Percentiles rank a stretch among this genome's conserved stretches.
Evolutionary conservation across 805 yeast species (phyloP).

Genomic region (Vanderwaltozyma tropicalis): DNA sequence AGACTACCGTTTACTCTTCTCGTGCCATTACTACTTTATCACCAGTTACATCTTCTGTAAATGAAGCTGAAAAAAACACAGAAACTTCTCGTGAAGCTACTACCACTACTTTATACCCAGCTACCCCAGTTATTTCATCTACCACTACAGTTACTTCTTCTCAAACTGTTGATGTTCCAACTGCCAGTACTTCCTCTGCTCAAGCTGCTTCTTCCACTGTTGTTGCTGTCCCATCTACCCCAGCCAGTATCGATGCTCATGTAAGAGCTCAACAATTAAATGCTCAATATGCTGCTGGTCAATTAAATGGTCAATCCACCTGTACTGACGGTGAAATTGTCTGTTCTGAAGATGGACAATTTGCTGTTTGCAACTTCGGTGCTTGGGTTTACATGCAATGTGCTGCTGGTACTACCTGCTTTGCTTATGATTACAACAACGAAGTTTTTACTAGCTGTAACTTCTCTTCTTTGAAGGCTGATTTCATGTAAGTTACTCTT

Average conservation of each 20-base stretch:
- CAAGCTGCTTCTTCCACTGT: conserved; percentile 3
- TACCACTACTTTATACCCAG: conserved; percentile 3
- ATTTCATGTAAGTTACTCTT: conserved; percentile 21
- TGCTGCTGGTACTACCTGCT: conserved; percentile 55
- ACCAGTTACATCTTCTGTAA: conserved; percentile 2
- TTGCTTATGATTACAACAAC: conserved; percentile 36
- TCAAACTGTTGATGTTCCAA: neutral
- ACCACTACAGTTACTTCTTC: neutral
- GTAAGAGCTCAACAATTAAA: conserved; percentile 37
- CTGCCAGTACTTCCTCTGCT: conserved; percentile 2
- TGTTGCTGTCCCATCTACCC: conserved; percentile 5
- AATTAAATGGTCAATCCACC: conserved; percentile 33
- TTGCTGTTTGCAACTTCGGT: conserved; percentile 48
- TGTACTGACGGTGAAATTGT: conserved; percentile 43
- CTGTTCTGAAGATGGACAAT: conserved; percentile 40
- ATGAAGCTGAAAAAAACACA: conserved; percentile 1
- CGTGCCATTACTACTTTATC: conserved; percentile 4
- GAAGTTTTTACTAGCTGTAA: conserved; percentile 43
- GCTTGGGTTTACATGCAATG: conserved; percentile 48
- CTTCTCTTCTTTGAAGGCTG: conserved; percentile 27
- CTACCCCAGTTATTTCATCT: neutral
- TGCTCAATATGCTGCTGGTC: conserved; percentile 33
- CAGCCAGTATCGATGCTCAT: conserved; percentile 28
- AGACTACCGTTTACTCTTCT: conserved; percentile 3
- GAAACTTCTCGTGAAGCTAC: neutral